These are phyloP conservation scores for Pseudocercospora musae DNA, from an alignment of 2,329 filamentous ascomycete genomes.

Conservation along the genomic window DNA sequence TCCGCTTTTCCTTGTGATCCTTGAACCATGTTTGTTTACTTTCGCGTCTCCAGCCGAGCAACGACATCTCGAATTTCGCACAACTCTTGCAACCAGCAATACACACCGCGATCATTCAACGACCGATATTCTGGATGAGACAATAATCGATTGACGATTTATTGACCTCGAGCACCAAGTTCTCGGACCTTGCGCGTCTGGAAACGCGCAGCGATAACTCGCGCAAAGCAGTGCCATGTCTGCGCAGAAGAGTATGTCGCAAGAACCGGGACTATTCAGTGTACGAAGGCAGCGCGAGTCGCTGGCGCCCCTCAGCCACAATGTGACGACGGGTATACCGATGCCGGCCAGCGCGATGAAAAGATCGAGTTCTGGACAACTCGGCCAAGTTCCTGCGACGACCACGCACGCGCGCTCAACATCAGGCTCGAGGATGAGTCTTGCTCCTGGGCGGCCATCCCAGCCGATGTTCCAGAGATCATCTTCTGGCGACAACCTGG, in stretches of 20 bases:
- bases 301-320: slow-evolving; percentile 77
- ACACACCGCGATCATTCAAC: neutral
- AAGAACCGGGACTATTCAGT: slow-evolving; percentile 84
- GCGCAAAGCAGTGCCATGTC: neutral
- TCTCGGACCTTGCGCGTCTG: neutral
- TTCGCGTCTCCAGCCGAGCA: neutral
- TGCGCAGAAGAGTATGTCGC: slow-evolving; percentile 62
- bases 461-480: slow-evolving; percentile 85
- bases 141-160: too few relatives aligned
- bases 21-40: neutral
- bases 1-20: neutral
- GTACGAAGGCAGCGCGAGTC: slow-evolving; percentile 91
- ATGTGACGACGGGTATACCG: slow-evolving; percentile 68
- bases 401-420: slow-evolving; percentile 75
- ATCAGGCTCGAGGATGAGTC: slow-evolving; percentile 79
- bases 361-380: slow-evolving; percentile 74
- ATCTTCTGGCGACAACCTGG: slow-evolving; percentile 75
- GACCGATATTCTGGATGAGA: neutral
- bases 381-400: slow-evolving; percentile 61
- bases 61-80: neutral
- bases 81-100: neutral
- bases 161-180: too few relatives aligned
- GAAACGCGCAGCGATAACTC: neutral
- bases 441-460: slow-evolving; percentile 76
- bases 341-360: slow-evolving; percentile 93